Conservation (phyloP, 1,139 yeast species). For the Kodamaea anthophila region DNA sequence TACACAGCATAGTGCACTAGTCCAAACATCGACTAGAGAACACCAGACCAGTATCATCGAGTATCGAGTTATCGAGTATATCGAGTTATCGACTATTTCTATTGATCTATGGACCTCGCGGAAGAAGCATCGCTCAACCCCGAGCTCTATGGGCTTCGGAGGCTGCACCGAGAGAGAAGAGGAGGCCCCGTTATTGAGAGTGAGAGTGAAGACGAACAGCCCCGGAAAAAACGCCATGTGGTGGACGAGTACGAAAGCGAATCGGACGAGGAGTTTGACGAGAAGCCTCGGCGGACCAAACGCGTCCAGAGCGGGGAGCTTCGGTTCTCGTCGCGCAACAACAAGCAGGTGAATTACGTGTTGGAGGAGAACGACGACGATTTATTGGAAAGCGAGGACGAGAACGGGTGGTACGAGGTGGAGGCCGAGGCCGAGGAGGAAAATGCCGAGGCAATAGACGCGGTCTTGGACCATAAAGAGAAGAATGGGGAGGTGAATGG, state of each 20-base stretch:
- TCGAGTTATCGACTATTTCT: too few relatives aligned
- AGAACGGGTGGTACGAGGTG: conserved; percentile 35
- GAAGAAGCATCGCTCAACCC: conserved; percentile 60
- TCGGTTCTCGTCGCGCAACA: conserved; percentile 74
- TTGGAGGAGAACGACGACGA: conserved; percentile 69
- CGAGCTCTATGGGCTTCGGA: conserved; percentile 84
- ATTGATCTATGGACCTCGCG: too few relatives aligned
- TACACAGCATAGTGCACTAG: too few relatives aligned
- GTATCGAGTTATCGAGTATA: too few relatives aligned
- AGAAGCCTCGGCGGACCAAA: conserved; percentile 5
- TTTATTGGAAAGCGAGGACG: conserved; percentile 47
- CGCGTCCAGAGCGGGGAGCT: conserved; percentile 27
- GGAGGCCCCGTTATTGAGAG: conserved; percentile 36
- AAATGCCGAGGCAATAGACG: conserved; percentile 42
- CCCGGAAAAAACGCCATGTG: conserved; percentile 10
- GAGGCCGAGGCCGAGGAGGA: conserved; percentile 25
- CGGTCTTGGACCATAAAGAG: conserved; percentile 48
- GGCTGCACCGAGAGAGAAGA: conserved; percentile 69
- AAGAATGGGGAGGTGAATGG: conserved; percentile 25
- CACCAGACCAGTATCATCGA: too few relatives aligned
- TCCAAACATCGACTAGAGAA: too few relatives aligned
- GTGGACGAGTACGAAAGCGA: conserved; percentile 23
- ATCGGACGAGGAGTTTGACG: conserved; percentile 20
- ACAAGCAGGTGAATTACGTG: conserved; percentile 63
- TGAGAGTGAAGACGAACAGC: conserved; percentile 34